Percentiles rank a stretch among this genome's conserved stretches.
These are phyloP conservation scores for Microsporum canis DNA, from an alignment of 2,329 filamentous ascomycete species.

Conservation along the genomic window DNA sequence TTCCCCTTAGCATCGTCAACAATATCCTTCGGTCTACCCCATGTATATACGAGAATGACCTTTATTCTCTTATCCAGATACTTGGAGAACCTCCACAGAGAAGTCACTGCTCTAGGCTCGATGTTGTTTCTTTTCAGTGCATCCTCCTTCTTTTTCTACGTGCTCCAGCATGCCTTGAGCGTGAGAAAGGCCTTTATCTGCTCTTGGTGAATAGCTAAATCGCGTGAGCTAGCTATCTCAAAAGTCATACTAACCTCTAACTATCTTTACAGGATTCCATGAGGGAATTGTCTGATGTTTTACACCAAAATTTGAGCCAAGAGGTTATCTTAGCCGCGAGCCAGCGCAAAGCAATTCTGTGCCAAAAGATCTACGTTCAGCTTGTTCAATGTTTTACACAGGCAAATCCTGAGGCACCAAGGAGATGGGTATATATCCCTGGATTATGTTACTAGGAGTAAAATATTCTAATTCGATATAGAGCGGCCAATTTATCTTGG, in stretches of 20 bases:
- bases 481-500: constrained; percentile 20
- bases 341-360: constrained; percentile 11
- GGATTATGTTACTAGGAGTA: background rate
- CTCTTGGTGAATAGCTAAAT: constrained; percentile 10
- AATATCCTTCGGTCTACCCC: constrained; percentile 5
- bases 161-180: constrained; percentile 8
- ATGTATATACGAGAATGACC: background rate
- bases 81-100: constrained; percentile 10
- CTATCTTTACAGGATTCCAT: constrained; percentile 6
- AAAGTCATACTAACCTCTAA: background rate
- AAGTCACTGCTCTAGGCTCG: constrained; percentile 9
- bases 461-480: constrained; percentile 13
- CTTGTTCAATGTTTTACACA: constrained; percentile 8
- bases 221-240: background rate
- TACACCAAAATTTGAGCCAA: background rate
- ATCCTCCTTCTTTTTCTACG: constrained; percentile 12
- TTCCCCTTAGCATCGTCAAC: constrained; percentile 8
- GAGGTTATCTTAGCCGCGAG: constrained; percentile 5
- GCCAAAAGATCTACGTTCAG: constrained; percentile 7
- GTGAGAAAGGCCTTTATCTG: constrained; percentile 13
- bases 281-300: constrained; percentile 8
- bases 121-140: constrained; percentile 13
- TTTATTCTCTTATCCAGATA: constrained; percentile 5
- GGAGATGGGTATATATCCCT: constrained; percentile 16
- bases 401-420: constrained; percentile 1